Conservation (phyloP, 208 protist genomes). For the Trypanosoma mega region DNA sequence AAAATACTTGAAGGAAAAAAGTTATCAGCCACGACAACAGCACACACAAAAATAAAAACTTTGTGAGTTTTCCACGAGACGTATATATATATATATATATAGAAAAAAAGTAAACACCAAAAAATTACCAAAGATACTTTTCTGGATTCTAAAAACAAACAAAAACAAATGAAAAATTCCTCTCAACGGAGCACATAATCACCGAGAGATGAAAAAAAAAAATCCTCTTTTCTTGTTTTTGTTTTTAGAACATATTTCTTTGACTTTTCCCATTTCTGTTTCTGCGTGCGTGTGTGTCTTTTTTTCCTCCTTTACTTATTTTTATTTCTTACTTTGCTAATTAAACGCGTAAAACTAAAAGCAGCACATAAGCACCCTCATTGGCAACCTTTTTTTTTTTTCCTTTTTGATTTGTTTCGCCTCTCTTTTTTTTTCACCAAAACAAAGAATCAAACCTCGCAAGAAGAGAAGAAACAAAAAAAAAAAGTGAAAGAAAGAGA, state of each 20-base stretch:
- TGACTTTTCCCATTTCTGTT: not conserved
- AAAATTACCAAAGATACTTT: conserved; percentile 10
- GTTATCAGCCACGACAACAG: no score
- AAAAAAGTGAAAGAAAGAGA: not conserved
- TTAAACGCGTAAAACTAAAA: not conserved
- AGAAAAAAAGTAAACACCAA: conserved; percentile 16
- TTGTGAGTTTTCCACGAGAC: no score
- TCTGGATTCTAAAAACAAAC: not conserved
- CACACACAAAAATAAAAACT: no score
- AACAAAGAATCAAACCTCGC: no score
- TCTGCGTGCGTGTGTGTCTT: not conserved
- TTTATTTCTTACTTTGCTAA: not conserved
- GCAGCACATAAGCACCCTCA: not conserved
- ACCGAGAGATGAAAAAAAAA: conserved; percentile 5
- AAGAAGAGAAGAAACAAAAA: not conserved
- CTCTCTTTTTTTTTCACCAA: not conserved
- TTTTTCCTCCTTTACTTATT: not conserved
- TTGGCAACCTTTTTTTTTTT: not conserved
- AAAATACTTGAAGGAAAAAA: no score
- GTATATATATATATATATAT: no score
- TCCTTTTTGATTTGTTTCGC: conserved; percentile 1
- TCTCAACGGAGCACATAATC: no score
- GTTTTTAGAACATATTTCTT: not conserved
- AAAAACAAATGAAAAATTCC: conserved; percentile 9
- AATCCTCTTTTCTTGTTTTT: conserved; percentile 1